Conservation (phyloP, 2,329 filamentous ascomycete species). For the Phyllosticta citriasiana region DNA sequence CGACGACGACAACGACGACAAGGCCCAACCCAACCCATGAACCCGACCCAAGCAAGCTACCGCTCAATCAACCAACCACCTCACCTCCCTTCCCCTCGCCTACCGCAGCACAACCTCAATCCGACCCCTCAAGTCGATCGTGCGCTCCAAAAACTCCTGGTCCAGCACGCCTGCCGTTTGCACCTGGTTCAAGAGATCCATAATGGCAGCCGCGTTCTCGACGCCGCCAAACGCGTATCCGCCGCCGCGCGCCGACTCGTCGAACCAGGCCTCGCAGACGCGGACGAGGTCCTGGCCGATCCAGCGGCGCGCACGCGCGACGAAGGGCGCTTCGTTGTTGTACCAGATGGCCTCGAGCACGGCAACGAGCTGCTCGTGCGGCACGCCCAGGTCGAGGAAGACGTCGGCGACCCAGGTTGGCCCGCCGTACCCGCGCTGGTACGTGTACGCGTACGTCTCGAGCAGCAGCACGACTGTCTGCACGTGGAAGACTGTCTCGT, state of each 20-base stretch:
- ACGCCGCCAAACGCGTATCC: constrained; percentile 51
- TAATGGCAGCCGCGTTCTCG: constrained; percentile 40
- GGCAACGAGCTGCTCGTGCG: constrained; percentile 51
- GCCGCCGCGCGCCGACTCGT: constrained; percentile 44
- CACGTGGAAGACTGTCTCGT: constrained; percentile 48
- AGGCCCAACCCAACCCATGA: no score
- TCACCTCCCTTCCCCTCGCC: not conserved
- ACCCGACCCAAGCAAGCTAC: no score
- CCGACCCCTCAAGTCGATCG: constrained; percentile 8
- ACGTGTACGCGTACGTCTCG: constrained; percentile 45
- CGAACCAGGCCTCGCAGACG: constrained; percentile 51
- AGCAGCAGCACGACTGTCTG: constrained; percentile 45
- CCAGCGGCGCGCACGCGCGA: constrained; percentile 44
- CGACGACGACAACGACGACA: not conserved
- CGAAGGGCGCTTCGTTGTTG: constrained; percentile 55
- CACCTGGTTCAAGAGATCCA: constrained; percentile 30
- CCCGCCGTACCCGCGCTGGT: constrained; percentile 38
- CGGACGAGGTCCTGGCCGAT: constrained; percentile 55
- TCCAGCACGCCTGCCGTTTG: constrained; percentile 33
- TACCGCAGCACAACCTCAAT: constrained; percentile 7
- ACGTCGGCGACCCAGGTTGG: constrained; percentile 54
- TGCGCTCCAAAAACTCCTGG: constrained; percentile 24
- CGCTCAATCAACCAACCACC: not conserved
- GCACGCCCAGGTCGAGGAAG: constrained; percentile 52
- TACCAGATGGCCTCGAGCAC: constrained; percentile 59